Percentiles rank a stretch among this genome's conserved stretches.
Conservation (phyloP, 345 rosid genomes). For the Alliaria petiolata region DNA sequence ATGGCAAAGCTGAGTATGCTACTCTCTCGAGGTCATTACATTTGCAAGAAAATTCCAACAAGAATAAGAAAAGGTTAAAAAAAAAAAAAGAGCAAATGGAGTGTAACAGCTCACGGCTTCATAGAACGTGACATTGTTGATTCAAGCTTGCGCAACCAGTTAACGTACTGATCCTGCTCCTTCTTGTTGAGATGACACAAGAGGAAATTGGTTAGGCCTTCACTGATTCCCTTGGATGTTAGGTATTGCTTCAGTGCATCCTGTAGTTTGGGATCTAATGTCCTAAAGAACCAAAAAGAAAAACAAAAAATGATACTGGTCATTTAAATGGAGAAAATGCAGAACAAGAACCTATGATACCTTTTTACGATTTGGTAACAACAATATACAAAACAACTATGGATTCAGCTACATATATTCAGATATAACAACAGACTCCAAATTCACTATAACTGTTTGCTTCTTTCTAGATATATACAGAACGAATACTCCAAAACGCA, state of each 20-base stretch:
- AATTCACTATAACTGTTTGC: background rate
- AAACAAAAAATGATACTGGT: background rate
- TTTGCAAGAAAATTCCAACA: background rate
- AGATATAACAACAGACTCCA: no score
- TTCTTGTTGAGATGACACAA: slow-evolving; percentile 54
- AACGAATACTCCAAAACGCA: slow-evolving; percentile 8
- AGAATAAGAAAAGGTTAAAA: background rate
- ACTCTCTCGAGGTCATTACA: background rate
- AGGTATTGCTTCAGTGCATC: slow-evolving; percentile 49
- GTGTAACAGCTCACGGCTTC: slow-evolving; percentile 3
- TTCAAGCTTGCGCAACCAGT: slow-evolving; percentile 70
- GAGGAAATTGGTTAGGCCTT: slow-evolving; percentile 54
- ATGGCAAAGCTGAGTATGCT: slow-evolving; percentile 7
- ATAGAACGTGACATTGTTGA: slow-evolving; percentile 29
- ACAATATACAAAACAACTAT: background rate
- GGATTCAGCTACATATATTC: no score
- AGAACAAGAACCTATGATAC: background rate
- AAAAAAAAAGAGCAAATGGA: background rate
- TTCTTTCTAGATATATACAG: background rate
- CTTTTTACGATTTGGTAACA: background rate
- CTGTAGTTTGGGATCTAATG: slow-evolving; percentile 47
- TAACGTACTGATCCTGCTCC: slow-evolving; percentile 72
- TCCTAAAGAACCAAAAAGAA: slow-evolving; percentile 31
- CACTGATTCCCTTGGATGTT: slow-evolving; percentile 52
- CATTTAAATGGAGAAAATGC: background rate